Evolutionary conservation across 2,329 filamentous ascomycete genomes (phyloP).

Genomic region (Claviceps fusiformis): DNA sequence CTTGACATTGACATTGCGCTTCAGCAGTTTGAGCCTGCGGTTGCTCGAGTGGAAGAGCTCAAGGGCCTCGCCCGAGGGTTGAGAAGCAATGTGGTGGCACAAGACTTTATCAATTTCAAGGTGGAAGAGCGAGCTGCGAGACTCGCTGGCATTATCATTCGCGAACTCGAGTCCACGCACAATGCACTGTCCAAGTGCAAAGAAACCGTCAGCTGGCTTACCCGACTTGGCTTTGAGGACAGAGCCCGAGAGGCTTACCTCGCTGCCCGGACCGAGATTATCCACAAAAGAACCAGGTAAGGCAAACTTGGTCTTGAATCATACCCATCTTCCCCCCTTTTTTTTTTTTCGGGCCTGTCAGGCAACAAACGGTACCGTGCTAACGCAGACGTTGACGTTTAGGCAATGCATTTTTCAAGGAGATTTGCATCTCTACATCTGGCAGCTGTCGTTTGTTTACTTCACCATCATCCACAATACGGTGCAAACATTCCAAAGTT

Average conservation of each 20-base stretch:
- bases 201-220: slow-evolving; percentile 71
- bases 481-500: slow-evolving; percentile 72
- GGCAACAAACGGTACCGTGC: not conserved
- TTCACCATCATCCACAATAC: slow-evolving; percentile 93
- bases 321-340: not conserved
- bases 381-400: not conserved
- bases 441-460: slow-evolving; percentile 89
- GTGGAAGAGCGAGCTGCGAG: slow-evolving; percentile 72
- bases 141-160: slow-evolving; percentile 62
- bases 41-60: slow-evolving; percentile 71
- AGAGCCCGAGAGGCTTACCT: slow-evolving; percentile 79
- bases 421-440: slow-evolving; percentile 83
- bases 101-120: slow-evolving; percentile 86
- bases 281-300: slow-evolving; percentile 72
- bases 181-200: slow-evolving; percentile 65
- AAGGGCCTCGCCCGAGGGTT: slow-evolving; percentile 65
- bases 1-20: slow-evolving; percentile 92
- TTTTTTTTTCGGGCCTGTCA: not conserved
- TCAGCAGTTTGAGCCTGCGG: slow-evolving; percentile 75
- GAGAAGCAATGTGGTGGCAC: slow-evolving; percentile 74
- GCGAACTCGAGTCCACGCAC: slow-evolving; percentile 65
- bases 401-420: slow-evolving; percentile 94
- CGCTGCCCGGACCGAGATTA: slow-evolving; percentile 59
- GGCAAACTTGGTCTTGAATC: not conserved
- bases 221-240: slow-evolving; percentile 80